Base-by-base conservation (phyloP, 495 filamentous ascomycete species). In the Podospora appendiculata region DNA sequence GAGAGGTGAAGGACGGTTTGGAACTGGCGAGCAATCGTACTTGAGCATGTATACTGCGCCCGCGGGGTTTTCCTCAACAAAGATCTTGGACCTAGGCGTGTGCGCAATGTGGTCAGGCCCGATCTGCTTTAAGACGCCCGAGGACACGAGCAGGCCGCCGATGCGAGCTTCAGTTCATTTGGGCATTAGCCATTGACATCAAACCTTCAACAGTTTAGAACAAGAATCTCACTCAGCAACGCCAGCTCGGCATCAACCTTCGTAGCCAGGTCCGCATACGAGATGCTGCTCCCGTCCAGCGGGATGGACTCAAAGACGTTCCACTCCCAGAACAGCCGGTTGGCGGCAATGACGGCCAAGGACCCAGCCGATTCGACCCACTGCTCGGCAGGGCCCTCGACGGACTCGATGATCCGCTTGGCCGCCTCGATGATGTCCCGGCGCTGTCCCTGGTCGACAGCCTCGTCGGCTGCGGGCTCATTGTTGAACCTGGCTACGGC, bases 61-160 rank as follows among this genome's bases (percentile, higher is more conserved):
- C 14, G 3, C 7, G 11, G 25, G 40, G 46, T 50, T 17, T 4
- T 32, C 41, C 1, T 34, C 14, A 11, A 45, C 16, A 18, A 54
- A 50, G 14, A 49, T 45, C 14, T 32, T 34, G 10, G 41, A 49
- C 7, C 11, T 44, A 8, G 25, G n/a, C 5, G 52, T 54, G 35
- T 54, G 52, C 0, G 52, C 52, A 10, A 54, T 47, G 3, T 16
- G 13, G 47, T 54, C 40, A 0, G n/a, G 16, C 8, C 52, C 52
- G 14, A 45, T 41, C 32, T n/a, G 19, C 17, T 33, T 25, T 6
- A 54, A 33, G 11, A 49, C 41, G 6, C 46, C 39, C 5, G 40
- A 13, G 10, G 39, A 32, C 11, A 38, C 18, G 14, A 52, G 54
- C 2, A 51, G 19, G 8, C 45, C 14, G 25, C 25, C 19, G 41